Conservation (phyloP, 148 eudicot genomes). For the Rhododendron ferrugineum region DNA sequence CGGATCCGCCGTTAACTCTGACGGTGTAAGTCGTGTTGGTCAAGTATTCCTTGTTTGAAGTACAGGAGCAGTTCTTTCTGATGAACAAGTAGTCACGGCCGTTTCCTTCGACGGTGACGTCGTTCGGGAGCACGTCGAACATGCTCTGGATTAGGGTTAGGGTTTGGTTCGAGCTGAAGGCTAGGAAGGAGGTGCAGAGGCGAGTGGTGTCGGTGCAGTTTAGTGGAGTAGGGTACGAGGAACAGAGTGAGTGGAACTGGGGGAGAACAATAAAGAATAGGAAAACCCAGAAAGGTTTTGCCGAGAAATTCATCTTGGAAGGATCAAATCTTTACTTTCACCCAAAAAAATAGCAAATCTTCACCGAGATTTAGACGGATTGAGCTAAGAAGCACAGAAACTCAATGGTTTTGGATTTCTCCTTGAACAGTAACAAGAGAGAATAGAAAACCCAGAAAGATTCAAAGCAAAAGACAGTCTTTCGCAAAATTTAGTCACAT, state of each 20-base stretch:
- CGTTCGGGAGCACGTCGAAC: slow-evolving; percentile 70
- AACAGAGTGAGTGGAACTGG: slow-evolving; percentile 11
- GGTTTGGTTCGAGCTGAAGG: slow-evolving; percentile 48
- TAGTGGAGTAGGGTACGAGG: slow-evolving; percentile 39
- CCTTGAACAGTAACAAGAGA: not conserved
- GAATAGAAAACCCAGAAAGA: not conserved
- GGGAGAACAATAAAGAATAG: not conserved
- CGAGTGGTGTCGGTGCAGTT: slow-evolving; percentile 71
- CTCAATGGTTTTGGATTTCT: not conserved
- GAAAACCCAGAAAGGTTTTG: not conserved
- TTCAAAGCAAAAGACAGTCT: not conserved
- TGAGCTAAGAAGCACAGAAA: not conserved
- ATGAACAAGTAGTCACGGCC: slow-evolving; percentile 54
- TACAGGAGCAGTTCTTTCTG: slow-evolving; percentile 82
- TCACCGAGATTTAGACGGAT: not conserved
- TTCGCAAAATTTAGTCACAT: not conserved
- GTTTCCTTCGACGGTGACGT: slow-evolving; percentile 60
- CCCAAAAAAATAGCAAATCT: not conserved
- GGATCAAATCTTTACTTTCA: not conserved
- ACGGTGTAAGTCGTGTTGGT: slow-evolving; percentile 73
- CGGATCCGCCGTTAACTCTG: slow-evolving; percentile 51
- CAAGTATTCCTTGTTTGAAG: slow-evolving; percentile 39
- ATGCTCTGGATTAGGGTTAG: slow-evolving; percentile 62
- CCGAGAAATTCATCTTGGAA: slow-evolving; percentile 1
- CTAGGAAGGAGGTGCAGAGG: slow-evolving; percentile 70